Conservation (phyloP, 2,329 filamentous ascomycete species). For the Monilinia aucupariae region DNA sequence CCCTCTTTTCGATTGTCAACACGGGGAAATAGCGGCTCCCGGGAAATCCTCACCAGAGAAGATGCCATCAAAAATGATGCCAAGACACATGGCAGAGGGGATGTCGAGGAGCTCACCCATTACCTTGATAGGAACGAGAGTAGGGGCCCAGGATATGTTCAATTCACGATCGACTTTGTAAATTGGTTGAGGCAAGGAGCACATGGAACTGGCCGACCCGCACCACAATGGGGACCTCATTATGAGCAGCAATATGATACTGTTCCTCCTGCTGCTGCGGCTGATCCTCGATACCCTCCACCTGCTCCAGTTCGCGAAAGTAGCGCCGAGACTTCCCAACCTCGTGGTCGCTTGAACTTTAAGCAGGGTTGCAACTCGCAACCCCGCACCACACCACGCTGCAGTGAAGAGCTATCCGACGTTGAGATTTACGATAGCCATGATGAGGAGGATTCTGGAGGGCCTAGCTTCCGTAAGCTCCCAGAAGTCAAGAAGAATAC, state of each 20-base stretch:
- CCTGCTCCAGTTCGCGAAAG: neutral
- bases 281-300: neutral
- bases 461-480: neutral
- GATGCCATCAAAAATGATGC: neutral
- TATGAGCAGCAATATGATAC: neutral
- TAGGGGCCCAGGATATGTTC: conserved; percentile 7
- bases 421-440: neutral
- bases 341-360: neutral
- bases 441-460: neutral
- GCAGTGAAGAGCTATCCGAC: neutral
- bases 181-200: neutral
- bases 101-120: neutral
- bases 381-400: neutral
- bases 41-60: neutral
- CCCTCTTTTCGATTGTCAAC: neutral
- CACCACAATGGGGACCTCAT: neutral
- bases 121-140: conserved; percentile 1
- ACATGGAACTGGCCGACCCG: neutral
- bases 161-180: neutral
- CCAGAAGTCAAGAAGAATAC: conserved; percentile 10
- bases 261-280: neutral
- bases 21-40: too few relatives aligned
- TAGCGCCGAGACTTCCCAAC: neutral
- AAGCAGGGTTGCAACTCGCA: neutral
- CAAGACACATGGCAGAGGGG: neutral